Evolutionary conservation across 2,329 filamentous ascomycete genomes (phyloP).

Genomic region (Apiospora sp.): DNA sequence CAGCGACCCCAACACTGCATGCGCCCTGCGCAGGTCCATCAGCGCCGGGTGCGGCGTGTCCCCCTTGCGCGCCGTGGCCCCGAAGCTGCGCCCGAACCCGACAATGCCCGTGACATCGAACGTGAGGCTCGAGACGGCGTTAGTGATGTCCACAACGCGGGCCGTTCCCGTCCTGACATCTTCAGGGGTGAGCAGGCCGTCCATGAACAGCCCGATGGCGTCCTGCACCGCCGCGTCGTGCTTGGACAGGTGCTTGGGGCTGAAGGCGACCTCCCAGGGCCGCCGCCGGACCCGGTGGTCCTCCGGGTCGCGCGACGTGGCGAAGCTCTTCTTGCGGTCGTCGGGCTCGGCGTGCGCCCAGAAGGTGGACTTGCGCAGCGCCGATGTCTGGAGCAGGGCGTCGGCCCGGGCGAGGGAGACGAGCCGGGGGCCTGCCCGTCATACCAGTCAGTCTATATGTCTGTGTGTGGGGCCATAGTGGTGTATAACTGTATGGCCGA

Average conservation of each 20-base stretch:
- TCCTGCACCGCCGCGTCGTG: constrained; percentile 25
- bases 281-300: constrained; percentile 27
- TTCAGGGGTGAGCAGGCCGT: not conserved
- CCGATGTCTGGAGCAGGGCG: constrained; percentile 23
- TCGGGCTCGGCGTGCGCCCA: constrained; percentile 26
- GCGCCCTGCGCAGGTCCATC: constrained; percentile 23
- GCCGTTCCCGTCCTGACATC: not conserved
- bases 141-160: constrained; percentile 13
- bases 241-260: constrained; percentile 22
- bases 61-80: not conserved
- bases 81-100: constrained; percentile 27
- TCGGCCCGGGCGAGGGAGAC: constrained; percentile 27
- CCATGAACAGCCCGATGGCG: constrained; percentile 26
- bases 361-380: constrained; percentile 25
- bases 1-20: constrained; percentile 23
- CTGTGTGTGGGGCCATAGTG: not conserved
- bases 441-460: not conserved
- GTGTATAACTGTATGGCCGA: not conserved
- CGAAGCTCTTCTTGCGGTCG: constrained; percentile 26
- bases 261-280: constrained; percentile 29
- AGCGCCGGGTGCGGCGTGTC: constrained; percentile 25
- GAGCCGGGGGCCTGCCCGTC: constrained; percentile 25
- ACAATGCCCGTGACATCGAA: constrained; percentile 28
- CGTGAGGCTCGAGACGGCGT: constrained; percentile 18
- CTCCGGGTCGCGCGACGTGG: constrained; percentile 25